These are phyloP conservation scores for Coemansia sp. DNA, from an alignment of 192 early-diverging fungal genomes.

Conservation along the genomic window DNA sequence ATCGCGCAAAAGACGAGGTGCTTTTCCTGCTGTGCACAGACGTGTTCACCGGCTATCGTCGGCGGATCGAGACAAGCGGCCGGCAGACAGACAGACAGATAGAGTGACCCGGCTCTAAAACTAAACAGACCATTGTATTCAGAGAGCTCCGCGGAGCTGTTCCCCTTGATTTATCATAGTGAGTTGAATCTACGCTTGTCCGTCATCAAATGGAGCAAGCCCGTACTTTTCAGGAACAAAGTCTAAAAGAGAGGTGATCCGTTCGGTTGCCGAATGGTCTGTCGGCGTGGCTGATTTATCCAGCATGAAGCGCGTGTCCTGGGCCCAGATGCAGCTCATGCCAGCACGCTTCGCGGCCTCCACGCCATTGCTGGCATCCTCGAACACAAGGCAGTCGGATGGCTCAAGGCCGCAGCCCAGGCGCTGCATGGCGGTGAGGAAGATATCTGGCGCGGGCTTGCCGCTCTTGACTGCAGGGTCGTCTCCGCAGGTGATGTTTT, in stretches of 20 bases:
- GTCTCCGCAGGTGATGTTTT: constrained; percentile 81
- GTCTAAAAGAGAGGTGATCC: constrained; percentile 61
- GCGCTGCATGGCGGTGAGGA: constrained; percentile 68
- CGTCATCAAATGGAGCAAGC: constrained; percentile 59
- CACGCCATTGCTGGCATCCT: constrained; percentile 84
- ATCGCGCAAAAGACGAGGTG: background rate
- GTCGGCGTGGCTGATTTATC: constrained; percentile 39
- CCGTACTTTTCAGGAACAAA: constrained; percentile 70
- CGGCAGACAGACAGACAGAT: too few species aligned
- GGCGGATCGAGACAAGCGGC: too few species aligned
- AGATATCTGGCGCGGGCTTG: constrained; percentile 93
- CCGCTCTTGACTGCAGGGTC: constrained; percentile 74
- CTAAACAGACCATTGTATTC: too few species aligned
- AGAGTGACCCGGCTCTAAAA: too few species aligned
- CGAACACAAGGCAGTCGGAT: constrained; percentile 85
- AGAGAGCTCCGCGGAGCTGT: too few species aligned
- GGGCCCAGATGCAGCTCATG: constrained; percentile 88
- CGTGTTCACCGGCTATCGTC: too few species aligned
- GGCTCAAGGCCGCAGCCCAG: constrained; percentile 54
- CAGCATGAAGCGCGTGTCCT: constrained; percentile 66
- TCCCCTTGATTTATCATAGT: too few species aligned
- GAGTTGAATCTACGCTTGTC: constrained; percentile 7
- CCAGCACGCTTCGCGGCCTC: constrained; percentile 76
- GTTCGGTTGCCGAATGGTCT: constrained; percentile 58
- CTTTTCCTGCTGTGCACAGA: too few species aligned